Evolutionary conservation across 257 asterid genomes (phyloP), one percentile per base, ranked within the genome.

Genomic region (Mentha longifolia): DNA sequence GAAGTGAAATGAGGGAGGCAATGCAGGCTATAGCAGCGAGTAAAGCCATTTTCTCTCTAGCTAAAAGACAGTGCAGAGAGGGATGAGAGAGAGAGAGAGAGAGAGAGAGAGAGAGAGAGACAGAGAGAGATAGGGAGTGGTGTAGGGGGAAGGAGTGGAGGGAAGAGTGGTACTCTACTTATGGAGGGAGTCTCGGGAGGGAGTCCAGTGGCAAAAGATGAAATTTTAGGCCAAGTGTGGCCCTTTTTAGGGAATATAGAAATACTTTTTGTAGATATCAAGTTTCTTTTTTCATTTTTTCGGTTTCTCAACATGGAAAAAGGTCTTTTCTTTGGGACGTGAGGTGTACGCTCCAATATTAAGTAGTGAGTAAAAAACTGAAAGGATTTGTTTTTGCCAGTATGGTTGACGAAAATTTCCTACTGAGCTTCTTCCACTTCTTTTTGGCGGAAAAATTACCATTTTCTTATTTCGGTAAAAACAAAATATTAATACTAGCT

Each of bases 101-200:
- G n/a, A n/a, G n/a, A n/a, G n/a, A n/a, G n/a, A n/a, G n/a, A n/a
- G n/a, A n/a, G n/a, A n/a, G n/a, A n/a, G n/a, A n/a, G n/a, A n/a
- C n/a, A 66, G 19, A 43, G 65, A 35, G 69, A 15, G 69, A 17
- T 71, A 59, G 28, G 14, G 60, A 51, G 35, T 28, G 64, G 72
- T 68, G 20, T 57, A 22, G 72, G 74, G 61, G 61, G 69, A 76
- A 77, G 47, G 56, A 9, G 66, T 63, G 88, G 86, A 82, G 88
- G 86, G 85, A 85, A 76, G 91, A 75, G 77, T 84, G 42, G 62
- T 8, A 42, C 3, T 25, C 28, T 86, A 87, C 88, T 90, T 87
- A 90, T 87, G 77, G 88, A 87, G 81, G 82, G 65, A 64, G 63
- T 68, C 46, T 63, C 37, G 43, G 68, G 57, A 17, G 56, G 49